phyloP scores from a whole-genome alignment of 148 eudicot species.

The Heliamphora exappendiculata region DNA sequence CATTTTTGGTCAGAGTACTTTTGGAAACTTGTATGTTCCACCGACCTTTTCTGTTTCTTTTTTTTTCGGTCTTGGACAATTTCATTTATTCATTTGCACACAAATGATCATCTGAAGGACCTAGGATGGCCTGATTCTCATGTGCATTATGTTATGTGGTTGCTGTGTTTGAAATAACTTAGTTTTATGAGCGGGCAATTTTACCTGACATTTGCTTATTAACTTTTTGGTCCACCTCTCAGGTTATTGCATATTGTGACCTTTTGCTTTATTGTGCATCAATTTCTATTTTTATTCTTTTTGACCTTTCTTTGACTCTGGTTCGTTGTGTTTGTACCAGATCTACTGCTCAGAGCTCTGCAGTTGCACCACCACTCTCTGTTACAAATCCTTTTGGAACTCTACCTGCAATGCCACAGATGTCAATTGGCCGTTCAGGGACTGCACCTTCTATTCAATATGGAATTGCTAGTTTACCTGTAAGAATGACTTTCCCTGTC shows the following conservation, averaged over 20 bases:
- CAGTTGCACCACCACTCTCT: constrained; percentile 47
- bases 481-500: constrained; percentile 24
- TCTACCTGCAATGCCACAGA: constrained; percentile 87
- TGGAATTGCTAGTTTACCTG: constrained; percentile 95
- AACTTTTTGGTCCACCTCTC: not conserved
- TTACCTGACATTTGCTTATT: not conserved
- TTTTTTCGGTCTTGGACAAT: not conserved
- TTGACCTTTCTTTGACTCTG: constrained; percentile 5
- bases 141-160: not conserved
- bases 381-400: constrained; percentile 89
- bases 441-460: constrained; percentile 81
- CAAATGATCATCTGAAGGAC: not conserved
- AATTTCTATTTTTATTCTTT: not conserved
- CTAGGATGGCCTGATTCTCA: not conserved
- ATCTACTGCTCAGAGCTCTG: constrained; percentile 46
- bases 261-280: not conserved
- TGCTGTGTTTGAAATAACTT: not conserved
- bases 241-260: not conserved
- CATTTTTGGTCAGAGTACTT: constrained; percentile 50
- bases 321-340: constrained; percentile 29
- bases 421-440: constrained; percentile 85
- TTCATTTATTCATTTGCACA: not conserved
- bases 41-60: constrained; percentile 7
- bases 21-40: constrained; percentile 68
- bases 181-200: not conserved